Conservation (phyloP, 2,329 filamentous ascomycete species). For the Cladosporium sp. region DNA sequence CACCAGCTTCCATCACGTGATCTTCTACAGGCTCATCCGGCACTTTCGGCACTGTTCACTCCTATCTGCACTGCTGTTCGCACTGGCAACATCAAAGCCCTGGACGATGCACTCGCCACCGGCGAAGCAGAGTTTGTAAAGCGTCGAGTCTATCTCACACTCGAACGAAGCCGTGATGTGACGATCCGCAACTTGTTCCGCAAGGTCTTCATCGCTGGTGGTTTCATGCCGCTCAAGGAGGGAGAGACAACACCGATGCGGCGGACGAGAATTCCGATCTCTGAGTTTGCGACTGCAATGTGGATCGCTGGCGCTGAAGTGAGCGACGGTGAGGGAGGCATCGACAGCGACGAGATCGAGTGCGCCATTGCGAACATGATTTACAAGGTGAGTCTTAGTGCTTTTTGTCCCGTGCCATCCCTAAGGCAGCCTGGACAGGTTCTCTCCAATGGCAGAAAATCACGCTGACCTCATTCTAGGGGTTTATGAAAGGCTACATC, state of each 20-base stretch:
- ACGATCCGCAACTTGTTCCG: constrained; percentile 84
- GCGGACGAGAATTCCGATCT: constrained; percentile 70
- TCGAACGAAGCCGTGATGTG: constrained; percentile 88
- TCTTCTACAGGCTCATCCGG: constrained; percentile 69
- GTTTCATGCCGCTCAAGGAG: constrained; percentile 72
- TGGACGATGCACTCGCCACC: constrained; percentile 72
- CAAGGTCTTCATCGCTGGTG: constrained; percentile 81
- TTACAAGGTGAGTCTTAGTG: constrained; percentile 72
- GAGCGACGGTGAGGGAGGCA: constrained; percentile 50
- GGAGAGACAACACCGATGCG: constrained; percentile 54
- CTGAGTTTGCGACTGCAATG: constrained; percentile 80
- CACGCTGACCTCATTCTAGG: constrained; percentile 44
- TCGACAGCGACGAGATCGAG: constrained; percentile 90
- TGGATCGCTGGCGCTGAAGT: constrained; percentile 55
- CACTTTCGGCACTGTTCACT: constrained; percentile 68
- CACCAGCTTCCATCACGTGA: constrained; percentile 71
- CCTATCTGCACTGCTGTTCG: constrained; percentile 75
- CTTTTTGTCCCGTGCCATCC: background rate
- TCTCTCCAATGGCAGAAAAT: too few relatives aligned
- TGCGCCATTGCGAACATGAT: constrained; percentile 94
- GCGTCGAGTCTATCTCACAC: constrained; percentile 84
- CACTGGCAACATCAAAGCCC: constrained; percentile 71
- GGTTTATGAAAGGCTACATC: constrained; percentile 97
- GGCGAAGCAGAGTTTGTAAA: constrained; percentile 92
- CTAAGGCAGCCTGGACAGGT: too few relatives aligned